Evolutionary conservation across 345 rosid genomes (phyloP).

Genomic region (Syzygium aromaticum): DNA sequence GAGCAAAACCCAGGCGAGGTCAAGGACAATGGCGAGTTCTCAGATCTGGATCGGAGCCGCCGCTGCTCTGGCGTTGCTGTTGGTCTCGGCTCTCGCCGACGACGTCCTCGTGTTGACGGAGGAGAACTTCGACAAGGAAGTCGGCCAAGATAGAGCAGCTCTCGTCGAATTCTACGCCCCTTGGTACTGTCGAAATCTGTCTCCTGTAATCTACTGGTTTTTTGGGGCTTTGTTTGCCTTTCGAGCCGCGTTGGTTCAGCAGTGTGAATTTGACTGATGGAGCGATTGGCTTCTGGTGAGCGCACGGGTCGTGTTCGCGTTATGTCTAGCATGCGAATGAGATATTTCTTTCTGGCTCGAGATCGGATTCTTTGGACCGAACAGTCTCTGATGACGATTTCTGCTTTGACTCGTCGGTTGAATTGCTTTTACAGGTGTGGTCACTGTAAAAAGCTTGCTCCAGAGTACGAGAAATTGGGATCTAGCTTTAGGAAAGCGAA

Average conservation of each 20-base stretch:
- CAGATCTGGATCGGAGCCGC: constrained; percentile 67
- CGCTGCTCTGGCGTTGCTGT: constrained; percentile 29
- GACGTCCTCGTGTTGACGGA: constrained; percentile 83
- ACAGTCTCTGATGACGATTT: not conserved
- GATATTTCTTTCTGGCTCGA: not conserved
- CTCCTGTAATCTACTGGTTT: not conserved
- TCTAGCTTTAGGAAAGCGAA: constrained; percentile 86
- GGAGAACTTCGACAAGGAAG: constrained; percentile 89
- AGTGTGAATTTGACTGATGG: not conserved
- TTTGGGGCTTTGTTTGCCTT: not conserved
- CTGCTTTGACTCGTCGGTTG: not conserved
- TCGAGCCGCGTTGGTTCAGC: not conserved
- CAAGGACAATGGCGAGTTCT: constrained; percentile 32
- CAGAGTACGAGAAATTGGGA: constrained; percentile 90
- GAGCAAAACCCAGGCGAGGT: not conserved
- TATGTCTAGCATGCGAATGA: not conserved
- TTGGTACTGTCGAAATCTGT: constrained; percentile 33
- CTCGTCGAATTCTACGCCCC: constrained; percentile 99
- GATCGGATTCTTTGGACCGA: not conserved
- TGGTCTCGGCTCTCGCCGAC: constrained; percentile 56
- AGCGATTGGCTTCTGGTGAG: not conserved
- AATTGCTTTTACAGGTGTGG: constrained; percentile 63
- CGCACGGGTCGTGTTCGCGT: not conserved
- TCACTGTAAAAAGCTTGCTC: constrained; percentile 98
- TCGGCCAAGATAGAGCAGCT: constrained; percentile 85